These are phyloP conservation scores for Rhizopogon vesiculosus DNA, from an alignment of 768 basidiomycete species.

Conservation along the genomic window DNA sequence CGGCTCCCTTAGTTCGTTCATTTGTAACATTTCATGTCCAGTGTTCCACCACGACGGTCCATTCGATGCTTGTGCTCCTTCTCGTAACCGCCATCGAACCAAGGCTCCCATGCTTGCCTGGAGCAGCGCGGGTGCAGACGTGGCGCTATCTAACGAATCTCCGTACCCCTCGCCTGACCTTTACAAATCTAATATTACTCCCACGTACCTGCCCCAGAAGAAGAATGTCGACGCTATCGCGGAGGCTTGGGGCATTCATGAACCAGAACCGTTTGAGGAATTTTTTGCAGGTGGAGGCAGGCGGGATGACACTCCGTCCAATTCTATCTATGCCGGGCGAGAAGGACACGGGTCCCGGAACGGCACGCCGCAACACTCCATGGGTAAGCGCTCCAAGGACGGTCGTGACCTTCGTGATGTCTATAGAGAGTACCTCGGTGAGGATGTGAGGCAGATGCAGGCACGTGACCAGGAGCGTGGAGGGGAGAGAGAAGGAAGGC, in stretches of 20 bases:
- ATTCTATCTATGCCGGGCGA: constrained; percentile 65
- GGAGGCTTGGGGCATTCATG: constrained; percentile 91
- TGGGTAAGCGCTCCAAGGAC: constrained; percentile 39
- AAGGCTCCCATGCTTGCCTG: constrained; percentile 85
- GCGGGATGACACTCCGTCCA: constrained; percentile 50
- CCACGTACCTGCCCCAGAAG: constrained; percentile 56
- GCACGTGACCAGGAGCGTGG: constrained; percentile 31
- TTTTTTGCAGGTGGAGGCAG: constrained; percentile 79
- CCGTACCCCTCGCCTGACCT: constrained; percentile 48
- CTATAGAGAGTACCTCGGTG: constrained; percentile 41
- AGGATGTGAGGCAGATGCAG: constrained; percentile 24
- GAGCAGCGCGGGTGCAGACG: constrained; percentile 39
- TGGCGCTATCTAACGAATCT: constrained; percentile 32
- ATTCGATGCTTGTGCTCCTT: constrained; percentile 88
- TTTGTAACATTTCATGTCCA: constrained; percentile 25
- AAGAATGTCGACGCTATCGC: constrained; percentile 87
- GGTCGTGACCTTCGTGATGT: constrained; percentile 46
- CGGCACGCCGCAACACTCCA: constrained; percentile 31
- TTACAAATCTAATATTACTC: constrained; percentile 18
- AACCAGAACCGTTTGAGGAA: constrained; percentile 88
- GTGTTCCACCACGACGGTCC: constrained; percentile 94
- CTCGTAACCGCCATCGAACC: constrained; percentile 75
- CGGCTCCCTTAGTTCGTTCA: constrained; percentile 1
- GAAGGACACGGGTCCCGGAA: constrained; percentile 39
- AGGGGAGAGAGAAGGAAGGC: constrained; percentile 26